phyloP scores from a whole-genome alignment of 805 yeast species.

The Hyphopichia homilentoma region DNA sequence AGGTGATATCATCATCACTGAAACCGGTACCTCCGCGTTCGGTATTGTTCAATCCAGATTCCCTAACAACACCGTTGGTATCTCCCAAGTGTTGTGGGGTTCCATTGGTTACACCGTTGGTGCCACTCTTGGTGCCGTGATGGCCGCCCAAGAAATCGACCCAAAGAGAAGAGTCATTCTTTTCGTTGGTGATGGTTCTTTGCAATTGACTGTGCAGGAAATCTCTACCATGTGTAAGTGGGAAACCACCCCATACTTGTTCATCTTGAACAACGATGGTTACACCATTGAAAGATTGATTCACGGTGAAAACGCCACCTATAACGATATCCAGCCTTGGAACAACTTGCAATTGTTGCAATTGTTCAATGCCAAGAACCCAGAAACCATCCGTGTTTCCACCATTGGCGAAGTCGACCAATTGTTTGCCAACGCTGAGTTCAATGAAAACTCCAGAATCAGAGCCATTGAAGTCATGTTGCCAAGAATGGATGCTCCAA shows the following conservation, averaged over 20 bases:
- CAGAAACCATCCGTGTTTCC: constrained; percentile 48
- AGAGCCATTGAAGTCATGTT: constrained; percentile 62
- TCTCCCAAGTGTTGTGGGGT: constrained; percentile 70
- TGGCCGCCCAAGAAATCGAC: constrained; percentile 58
- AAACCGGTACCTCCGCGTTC: constrained; percentile 69
- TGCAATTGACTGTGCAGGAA: constrained; percentile 68
- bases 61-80: constrained; percentile 57
- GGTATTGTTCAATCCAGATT: constrained; percentile 61
- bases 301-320: constrained; percentile 59
- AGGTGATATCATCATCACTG: constrained; percentile 62
- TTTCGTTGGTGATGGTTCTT: constrained; percentile 69
- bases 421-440: constrained; percentile 40
- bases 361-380: constrained; percentile 52
- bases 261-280: constrained; percentile 64
- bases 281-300: constrained; percentile 69
- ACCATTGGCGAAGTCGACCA: constrained; percentile 52
- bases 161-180: constrained; percentile 55
- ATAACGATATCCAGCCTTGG: constrained; percentile 65
- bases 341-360: constrained; percentile 52
- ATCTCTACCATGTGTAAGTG: constrained; percentile 63
- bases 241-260: constrained; percentile 60
- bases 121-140: constrained; percentile 58
- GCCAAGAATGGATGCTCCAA: constrained; percentile 65
- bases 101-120: constrained; percentile 67
- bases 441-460: constrained; percentile 51